phyloP scores from a whole-genome alignment of 1,284 basidiomycete genomes.

The Earliella scabrosa region DNA sequence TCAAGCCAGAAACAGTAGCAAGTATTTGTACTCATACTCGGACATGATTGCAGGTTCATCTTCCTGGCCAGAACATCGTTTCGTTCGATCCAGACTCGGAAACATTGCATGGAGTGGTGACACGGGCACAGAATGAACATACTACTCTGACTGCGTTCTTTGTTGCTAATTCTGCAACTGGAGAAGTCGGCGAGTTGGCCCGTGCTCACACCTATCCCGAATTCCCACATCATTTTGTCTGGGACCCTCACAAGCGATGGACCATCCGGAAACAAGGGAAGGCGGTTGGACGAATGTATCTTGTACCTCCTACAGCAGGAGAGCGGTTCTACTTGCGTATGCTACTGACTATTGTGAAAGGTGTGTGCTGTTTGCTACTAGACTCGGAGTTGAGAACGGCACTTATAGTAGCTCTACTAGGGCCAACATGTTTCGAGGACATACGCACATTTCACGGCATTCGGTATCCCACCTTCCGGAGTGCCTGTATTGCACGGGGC shows the following conservation, averaged over 20 bases:
- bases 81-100: conserved; percentile 33
- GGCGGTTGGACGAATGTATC: conserved; percentile 41
- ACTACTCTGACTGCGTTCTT: conserved; percentile 8
- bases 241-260: conserved; percentile 33
- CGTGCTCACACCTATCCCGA: conserved; percentile 27
- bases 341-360: conserved; percentile 39
- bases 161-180: conserved; percentile 27
- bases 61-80: conserved; percentile 40
- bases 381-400: no score
- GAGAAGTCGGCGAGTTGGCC: conserved; percentile 1
- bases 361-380: no score
- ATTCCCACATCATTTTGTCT: conserved; percentile 29
- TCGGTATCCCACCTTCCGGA: conserved; percentile 27
- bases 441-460: conserved; percentile 27
- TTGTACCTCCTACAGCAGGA: conserved; percentile 27
- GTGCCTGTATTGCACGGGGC: conserved; percentile 44
- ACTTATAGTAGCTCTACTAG: no score
- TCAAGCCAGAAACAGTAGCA: no score
- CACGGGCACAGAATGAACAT: conserved; percentile 23
- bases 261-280: conserved; percentile 15
- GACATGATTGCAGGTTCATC: no score
- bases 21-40: no score
- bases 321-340: conserved; percentile 40
- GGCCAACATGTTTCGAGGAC: conserved; percentile 37
- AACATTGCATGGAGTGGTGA: conserved; percentile 19